These are phyloP conservation scores for Cadophora sp. DNA, from an alignment of 2,329 filamentous ascomycete genomes.

Conservation along the genomic window DNA sequence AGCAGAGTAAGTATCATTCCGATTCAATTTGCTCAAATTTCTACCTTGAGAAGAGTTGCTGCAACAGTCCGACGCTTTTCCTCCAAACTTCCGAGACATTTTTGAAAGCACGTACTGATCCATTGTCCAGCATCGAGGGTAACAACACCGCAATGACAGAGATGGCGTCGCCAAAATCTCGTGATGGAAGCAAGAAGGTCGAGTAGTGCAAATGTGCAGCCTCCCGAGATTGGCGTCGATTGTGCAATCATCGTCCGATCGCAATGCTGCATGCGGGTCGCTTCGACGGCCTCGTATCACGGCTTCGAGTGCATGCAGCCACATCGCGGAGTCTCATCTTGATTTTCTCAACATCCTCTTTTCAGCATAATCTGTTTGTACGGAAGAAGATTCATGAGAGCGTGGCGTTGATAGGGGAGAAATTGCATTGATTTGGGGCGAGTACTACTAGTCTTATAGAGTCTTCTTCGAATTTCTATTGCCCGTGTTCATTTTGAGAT, in stretches of 20 bases:
- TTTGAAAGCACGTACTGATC: not conserved
- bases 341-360: not conserved
- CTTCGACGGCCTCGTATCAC: slow-evolving; percentile 26
- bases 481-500: not conserved
- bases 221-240: slow-evolving; percentile 32
- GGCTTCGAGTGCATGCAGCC: slow-evolving; percentile 24
- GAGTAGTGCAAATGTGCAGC: slow-evolving; percentile 32
- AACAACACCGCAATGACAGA: slow-evolving; percentile 41
- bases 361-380: slow-evolving; percentile 10
- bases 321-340: slow-evolving; percentile 11
- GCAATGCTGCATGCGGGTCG: slow-evolving; percentile 22
- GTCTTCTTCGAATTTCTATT: not conserved
- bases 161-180: slow-evolving; percentile 28
- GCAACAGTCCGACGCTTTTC: not conserved
- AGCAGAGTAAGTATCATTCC: slow-evolving; percentile 58
- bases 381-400: slow-evolving; percentile 7
- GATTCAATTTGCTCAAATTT: not conserved
- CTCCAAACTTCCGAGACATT: not conserved
- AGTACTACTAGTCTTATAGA: not conserved
- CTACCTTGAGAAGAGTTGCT: not conserved
- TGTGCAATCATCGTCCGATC: slow-evolving; percentile 29
- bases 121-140: slow-evolving; percentile 58
- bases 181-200: slow-evolving; percentile 32
- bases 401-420: slow-evolving; percentile 16
- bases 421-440: not conserved